Percentiles rank a stretch among this genome's conserved stretches.
Evolutionary conservation across 2,329 filamentous ascomycete genomes (phyloP).

Genomic region (Aspergillus amoenus): DNA sequence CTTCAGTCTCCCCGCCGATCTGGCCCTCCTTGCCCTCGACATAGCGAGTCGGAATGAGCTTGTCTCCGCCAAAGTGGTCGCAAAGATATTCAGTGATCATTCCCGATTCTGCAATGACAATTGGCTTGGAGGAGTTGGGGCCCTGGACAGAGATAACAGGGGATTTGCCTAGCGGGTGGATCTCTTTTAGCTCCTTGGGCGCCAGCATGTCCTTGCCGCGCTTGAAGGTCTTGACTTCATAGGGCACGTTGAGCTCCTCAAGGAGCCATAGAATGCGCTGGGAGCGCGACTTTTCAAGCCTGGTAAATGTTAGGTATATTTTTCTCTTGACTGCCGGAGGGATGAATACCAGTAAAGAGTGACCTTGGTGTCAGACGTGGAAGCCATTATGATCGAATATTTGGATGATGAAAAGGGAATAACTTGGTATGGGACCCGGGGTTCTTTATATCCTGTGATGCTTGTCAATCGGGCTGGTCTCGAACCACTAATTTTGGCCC

Average conservation of each 20-base stretch:
- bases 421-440: background rate
- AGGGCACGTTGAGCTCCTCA: conserved; percentile 75
- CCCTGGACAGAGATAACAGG: conserved; percentile 69
- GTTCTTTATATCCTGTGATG: background rate
- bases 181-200: conserved; percentile 69
- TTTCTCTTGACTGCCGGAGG: background rate
- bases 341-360: conserved; percentile 62
- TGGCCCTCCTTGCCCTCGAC: conserved; percentile 52
- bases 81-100: conserved; percentile 79
- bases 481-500: conserved; percentile 1
- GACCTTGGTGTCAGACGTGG: conserved; percentile 49
- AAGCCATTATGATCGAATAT: conserved; percentile 14
- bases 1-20: conserved; percentile 59
- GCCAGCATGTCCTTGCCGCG: conserved; percentile 66
- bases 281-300: conserved; percentile 79
- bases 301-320: conserved; percentile 34
- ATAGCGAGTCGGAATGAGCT: conserved; percentile 54
- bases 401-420: background rate
- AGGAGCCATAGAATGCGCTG: conserved; percentile 84
- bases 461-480: background rate
- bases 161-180: conserved; percentile 86
- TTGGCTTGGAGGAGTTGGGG: conserved; percentile 43
- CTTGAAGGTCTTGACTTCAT: conserved; percentile 78
- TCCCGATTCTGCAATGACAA: conserved; percentile 77
- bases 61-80: conserved; percentile 58